Conservation (phyloP, 2,329 filamentous ascomycete genomes). For the Aspergillus sp. region DNA sequence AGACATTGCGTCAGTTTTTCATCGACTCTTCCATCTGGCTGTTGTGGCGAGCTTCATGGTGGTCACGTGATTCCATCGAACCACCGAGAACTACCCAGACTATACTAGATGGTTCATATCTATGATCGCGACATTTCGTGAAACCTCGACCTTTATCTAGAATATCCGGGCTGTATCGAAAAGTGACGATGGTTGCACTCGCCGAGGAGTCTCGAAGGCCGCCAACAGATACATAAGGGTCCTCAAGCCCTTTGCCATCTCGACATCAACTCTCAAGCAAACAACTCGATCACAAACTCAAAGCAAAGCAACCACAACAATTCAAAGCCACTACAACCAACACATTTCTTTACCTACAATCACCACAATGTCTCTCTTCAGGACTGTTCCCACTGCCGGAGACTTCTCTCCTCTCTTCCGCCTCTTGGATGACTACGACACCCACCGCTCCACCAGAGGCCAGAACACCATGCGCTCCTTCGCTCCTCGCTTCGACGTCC, state of each 20-base stretch:
- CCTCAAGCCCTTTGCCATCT: conserved; percentile 7
- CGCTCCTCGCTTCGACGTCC: conserved; percentile 49
- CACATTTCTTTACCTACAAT: background rate
- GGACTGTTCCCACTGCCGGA: conserved; percentile 26
- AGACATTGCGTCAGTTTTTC: background rate
- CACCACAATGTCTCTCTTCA: conserved; percentile 37
- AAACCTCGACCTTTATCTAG: conserved; percentile 5
- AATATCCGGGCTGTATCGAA: background rate
- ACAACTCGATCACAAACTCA: conserved; percentile 5
- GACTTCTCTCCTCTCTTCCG: conserved; percentile 48
- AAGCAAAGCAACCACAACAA: background rate
- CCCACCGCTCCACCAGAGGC: conserved; percentile 31
- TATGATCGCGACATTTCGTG: conserved; percentile 8
- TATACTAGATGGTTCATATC: conserved; percentile 1
- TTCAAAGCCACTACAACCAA: background rate
- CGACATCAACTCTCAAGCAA: conserved; percentile 10
- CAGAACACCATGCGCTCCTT: conserved; percentile 31
- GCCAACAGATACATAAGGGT: conserved; percentile 19
- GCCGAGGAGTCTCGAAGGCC: conserved; percentile 18
- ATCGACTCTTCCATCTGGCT: background rate
- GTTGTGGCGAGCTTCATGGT: background rate
- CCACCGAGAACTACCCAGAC: conserved; percentile 22
- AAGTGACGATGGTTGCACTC: background rate
- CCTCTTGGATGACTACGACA: conserved; percentile 47
- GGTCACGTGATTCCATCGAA: conserved; percentile 27